Conservation (phyloP, 2,329 filamentous ascomycete genomes). For the Aspergillus jensenii region DNA sequence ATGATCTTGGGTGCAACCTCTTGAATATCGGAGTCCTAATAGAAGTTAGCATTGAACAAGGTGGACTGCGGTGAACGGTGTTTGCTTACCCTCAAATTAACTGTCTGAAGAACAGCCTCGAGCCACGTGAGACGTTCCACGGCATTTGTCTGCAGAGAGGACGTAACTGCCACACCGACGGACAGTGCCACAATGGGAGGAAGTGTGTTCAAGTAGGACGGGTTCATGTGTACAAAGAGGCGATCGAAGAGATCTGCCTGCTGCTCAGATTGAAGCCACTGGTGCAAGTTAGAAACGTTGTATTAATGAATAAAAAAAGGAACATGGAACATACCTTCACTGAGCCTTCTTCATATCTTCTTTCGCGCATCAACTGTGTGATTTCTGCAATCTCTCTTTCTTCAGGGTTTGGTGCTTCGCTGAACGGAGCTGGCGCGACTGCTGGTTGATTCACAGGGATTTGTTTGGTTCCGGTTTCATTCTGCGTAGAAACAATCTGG, state of each 20-base stretch:
- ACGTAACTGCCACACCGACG: constrained; percentile 62
- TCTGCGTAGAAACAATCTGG: constrained; percentile 28
- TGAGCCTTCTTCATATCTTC: constrained; percentile 46
- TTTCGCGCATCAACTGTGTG: constrained; percentile 38
- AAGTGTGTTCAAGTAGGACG: constrained; percentile 55
- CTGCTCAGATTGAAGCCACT: constrained; percentile 63
- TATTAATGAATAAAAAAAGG: neutral
- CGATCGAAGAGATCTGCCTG: constrained; percentile 62
- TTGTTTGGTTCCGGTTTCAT: constrained; percentile 19
- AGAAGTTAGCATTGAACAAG: constrained; percentile 7
- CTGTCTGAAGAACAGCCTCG: constrained; percentile 53
- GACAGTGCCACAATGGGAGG: constrained; percentile 60
- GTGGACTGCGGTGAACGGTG: neutral
- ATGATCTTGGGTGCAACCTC: constrained; percentile 61
- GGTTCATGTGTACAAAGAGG: constrained; percentile 59
- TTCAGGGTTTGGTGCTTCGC: constrained; percentile 30
- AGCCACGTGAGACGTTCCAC: constrained; percentile 60
- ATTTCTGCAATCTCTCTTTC: constrained; percentile 46
- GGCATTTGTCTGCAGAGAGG: constrained; percentile 54
- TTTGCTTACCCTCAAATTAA: constrained; percentile 54
- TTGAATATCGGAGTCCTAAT: constrained; percentile 53
- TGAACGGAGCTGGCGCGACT: constrained; percentile 13
- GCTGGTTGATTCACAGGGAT: constrained; percentile 20
- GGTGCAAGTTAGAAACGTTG: constrained; percentile 19
- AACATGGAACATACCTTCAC: constrained; percentile 38